Evolutionary conservation across 140 eudicot genomes (phyloP).

Genomic region (Erigeron philadelphicus): DNA sequence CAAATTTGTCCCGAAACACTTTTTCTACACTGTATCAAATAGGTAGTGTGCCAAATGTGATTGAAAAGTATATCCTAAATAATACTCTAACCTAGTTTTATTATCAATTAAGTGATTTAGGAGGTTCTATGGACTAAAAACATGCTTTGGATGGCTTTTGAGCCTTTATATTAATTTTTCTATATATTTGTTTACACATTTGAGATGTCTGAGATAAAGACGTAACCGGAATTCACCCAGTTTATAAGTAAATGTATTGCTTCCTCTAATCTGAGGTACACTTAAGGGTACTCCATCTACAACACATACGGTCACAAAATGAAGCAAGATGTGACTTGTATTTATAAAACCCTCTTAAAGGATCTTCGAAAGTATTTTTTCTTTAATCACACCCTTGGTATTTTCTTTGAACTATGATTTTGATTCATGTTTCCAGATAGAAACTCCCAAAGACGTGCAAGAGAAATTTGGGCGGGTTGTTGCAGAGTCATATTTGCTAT

Average conservation of each 20-base stretch:
- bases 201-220: background rate
- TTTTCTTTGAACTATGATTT: background rate
- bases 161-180: too few relatives aligned
- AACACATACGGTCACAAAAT: background rate
- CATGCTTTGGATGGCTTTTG: too few relatives aligned
- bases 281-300: background rate
- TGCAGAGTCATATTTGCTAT: conserved; percentile 75
- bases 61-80: too few relatives aligned
- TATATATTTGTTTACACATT: background rate
- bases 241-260: background rate
- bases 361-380: background rate
- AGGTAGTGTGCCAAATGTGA: too few relatives aligned
- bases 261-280: too few relatives aligned
- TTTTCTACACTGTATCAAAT: too few relatives aligned
- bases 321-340: background rate
- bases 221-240: background rate
- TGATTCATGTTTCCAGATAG: conserved; percentile 10
- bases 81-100: too few relatives aligned
- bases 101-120: too few relatives aligned
- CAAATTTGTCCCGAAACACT: too few relatives aligned
- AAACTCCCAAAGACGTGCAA: conserved; percentile 18
- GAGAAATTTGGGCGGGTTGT: conserved; percentile 72
- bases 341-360: background rate
- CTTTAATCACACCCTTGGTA: background rate
- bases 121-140: too few relatives aligned